A percentile compares a stretch with the other conserved stretches of the same genome.
Conservation (phyloP, 2,329 filamentous ascomycete genomes). For the Saccharata proteae region DNA sequence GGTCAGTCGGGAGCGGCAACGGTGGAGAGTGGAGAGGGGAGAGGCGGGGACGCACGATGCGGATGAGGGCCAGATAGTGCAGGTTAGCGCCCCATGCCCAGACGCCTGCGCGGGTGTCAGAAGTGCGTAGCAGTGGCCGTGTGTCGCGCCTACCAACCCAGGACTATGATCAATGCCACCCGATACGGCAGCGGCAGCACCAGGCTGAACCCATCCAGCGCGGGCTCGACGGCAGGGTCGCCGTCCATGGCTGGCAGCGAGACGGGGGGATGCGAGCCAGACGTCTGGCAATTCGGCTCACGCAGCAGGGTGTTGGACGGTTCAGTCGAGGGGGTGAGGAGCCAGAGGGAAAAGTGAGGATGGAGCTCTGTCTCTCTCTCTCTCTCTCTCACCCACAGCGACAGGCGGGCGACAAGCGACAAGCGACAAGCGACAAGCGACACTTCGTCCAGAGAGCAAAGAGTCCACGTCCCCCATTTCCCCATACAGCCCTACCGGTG, state of each 20-base stretch:
- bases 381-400: too few species aligned
- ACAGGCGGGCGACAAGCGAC: too few species aligned
- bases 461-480: slow-evolving; percentile 6
- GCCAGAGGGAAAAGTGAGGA: neutral
- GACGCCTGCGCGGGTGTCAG: slow-evolving; percentile 52
- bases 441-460: too few species aligned
- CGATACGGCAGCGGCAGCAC: slow-evolving; percentile 82
- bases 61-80: slow-evolving; percentile 65
- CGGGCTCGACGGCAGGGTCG: slow-evolving; percentile 54
- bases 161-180: slow-evolving; percentile 70
- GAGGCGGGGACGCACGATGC: slow-evolving; percentile 47
- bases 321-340: neutral
- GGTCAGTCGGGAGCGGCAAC: slow-evolving; percentile 13
- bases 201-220: slow-evolving; percentile 75
- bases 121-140: too few species aligned
- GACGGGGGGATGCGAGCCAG: neutral
- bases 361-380: too few species aligned
- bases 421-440: too few species aligned
- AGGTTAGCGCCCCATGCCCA: slow-evolving; percentile 95
- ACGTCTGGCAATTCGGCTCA: neutral
- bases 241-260: slow-evolving; percentile 49
- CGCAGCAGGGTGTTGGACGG: neutral
- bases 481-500: slow-evolving; percentile 8
- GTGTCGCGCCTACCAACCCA: slow-evolving; percentile 47
- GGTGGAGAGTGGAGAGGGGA: slow-evolving; percentile 7